phyloP scores from a whole-genome alignment of 1,284 basidiomycete genomes.

The Cryptococcus hybrid region DNA sequence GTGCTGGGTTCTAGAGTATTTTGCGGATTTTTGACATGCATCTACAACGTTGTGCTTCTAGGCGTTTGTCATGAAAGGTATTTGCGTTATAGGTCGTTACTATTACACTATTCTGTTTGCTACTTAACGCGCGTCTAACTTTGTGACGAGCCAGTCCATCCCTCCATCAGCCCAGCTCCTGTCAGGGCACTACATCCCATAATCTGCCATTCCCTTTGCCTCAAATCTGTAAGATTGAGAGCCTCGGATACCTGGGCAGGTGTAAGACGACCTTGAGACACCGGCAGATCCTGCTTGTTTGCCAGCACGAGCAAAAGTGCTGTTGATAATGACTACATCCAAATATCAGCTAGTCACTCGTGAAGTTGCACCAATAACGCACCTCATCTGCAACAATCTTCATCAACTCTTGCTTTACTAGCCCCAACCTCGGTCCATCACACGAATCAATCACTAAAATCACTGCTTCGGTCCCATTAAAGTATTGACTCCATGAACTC shows the following conservation, averaged over 20 bases:
- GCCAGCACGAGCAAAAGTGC: slow-evolving; percentile 54
- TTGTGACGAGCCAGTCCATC: slow-evolving; percentile 49
- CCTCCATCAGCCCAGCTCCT: slow-evolving; percentile 46
- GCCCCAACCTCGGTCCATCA: slow-evolving; percentile 50
- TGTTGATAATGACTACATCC: slow-evolving; percentile 40
- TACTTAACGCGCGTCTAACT: slow-evolving; percentile 26
- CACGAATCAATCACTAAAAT: slow-evolving; percentile 56
- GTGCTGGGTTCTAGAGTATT: slow-evolving; percentile 17
- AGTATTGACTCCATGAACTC: slow-evolving; percentile 51
- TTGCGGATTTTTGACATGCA: background rate
- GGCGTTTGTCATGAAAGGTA: background rate
- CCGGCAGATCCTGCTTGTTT: slow-evolving; percentile 56
- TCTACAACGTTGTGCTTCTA: slow-evolving; percentile 1
- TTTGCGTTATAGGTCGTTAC: too few relatives aligned
- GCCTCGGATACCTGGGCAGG: slow-evolving; percentile 54
- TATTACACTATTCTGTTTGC: too few relatives aligned
- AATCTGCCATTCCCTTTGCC: slow-evolving; percentile 56
- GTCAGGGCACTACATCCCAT: slow-evolving; percentile 55
- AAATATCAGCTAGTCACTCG: background rate
- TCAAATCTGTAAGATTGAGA: slow-evolving; percentile 52
- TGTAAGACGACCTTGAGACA: slow-evolving; percentile 43
- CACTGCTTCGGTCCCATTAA: slow-evolving; percentile 50
- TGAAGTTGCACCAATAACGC: slow-evolving; percentile 5
- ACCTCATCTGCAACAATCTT: slow-evolving; percentile 47
- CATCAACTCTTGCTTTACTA: slow-evolving; percentile 53